Conservation (phyloP, 129 eudicot species). For the Escallonia herrerae region DNA sequence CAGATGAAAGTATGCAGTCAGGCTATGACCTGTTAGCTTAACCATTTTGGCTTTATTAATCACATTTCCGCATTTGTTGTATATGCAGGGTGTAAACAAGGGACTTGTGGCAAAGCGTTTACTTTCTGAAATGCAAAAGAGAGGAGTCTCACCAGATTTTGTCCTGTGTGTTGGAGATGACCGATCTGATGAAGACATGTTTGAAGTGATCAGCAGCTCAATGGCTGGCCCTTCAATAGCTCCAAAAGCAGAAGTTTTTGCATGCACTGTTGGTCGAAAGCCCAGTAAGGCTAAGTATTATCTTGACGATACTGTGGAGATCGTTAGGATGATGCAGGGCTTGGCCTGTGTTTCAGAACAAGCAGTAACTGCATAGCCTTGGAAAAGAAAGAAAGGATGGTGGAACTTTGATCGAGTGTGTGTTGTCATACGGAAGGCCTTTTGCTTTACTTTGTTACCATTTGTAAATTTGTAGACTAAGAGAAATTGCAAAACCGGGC, state of each 20-base stretch:
- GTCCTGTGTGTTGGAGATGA: slow-evolving; percentile 89
- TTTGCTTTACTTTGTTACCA: slow-evolving; percentile 3
- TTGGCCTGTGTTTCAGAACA: slow-evolving; percentile 72
- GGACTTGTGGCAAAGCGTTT: slow-evolving; percentile 70
- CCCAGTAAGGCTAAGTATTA: slow-evolving; percentile 86
- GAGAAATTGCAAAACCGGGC: not conserved
- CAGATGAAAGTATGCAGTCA: too few relatives aligned
- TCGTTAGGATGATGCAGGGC: slow-evolving; percentile 67
- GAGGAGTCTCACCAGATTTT: slow-evolving; percentile 56
- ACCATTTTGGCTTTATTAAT: too few relatives aligned
- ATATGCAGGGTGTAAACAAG: slow-evolving; percentile 69
- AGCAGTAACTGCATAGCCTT: slow-evolving; percentile 8
- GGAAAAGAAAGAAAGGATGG: not conserved
- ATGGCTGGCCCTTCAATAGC: slow-evolving; percentile 50
- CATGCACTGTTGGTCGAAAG: slow-evolving; percentile 79
- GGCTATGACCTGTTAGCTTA: too few relatives aligned
- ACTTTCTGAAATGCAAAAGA: slow-evolving; percentile 58
- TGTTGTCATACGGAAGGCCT: not conserved
- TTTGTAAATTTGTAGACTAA: slow-evolving; percentile 6
- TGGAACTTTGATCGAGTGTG: not conserved
- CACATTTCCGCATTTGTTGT: too few relatives aligned
- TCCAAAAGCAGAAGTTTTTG: slow-evolving; percentile 62
- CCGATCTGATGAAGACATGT: slow-evolving; percentile 88
- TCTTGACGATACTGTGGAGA: slow-evolving; percentile 75
- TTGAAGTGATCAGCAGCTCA: slow-evolving; percentile 64